A percentile compares a stretch with the other conserved stretches of the same genome.
Evolutionary conservation across 139 green algal genomes (phyloP).

Genomic region (Nannochloris sp.): DNA sequence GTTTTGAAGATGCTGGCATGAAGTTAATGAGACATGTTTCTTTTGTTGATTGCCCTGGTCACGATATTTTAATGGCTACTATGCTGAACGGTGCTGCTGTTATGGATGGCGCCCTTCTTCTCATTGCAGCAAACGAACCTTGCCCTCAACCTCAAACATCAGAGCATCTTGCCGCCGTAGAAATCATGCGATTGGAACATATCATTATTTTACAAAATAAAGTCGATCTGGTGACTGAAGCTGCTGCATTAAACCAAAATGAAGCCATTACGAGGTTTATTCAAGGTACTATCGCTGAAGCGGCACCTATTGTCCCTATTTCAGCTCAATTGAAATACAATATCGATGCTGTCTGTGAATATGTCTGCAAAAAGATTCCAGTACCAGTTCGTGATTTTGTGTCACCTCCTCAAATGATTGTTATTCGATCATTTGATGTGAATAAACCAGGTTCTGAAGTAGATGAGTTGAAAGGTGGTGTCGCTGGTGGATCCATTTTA

Average conservation of each 20-base stretch:
- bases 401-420: constrained; percentile 96
- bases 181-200: constrained; percentile 97
- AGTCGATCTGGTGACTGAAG: constrained; percentile 90
- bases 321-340: constrained; percentile 99
- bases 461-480: constrained; percentile 93
- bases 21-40: constrained; percentile 93
- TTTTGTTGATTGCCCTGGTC: constrained; percentile 97
- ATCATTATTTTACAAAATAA: constrained; percentile 93
- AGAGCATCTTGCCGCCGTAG: constrained; percentile 95
- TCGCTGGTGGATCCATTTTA: constrained; percentile 94
- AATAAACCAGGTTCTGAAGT: constrained; percentile 98
- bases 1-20: constrained; percentile 77
- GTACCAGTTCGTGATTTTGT: constrained; percentile 89
- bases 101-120: constrained; percentile 97
- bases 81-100: constrained; percentile 99
- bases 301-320: constrained; percentile 93
- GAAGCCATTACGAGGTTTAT: constrained; percentile 94
- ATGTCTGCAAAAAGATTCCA: constrained; percentile 92
- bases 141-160: constrained; percentile 97
- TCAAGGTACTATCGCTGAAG: constrained; percentile 91
- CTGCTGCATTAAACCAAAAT: constrained; percentile 83
- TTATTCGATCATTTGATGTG: constrained; percentile 99
- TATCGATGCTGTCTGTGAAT: constrained; percentile 98
- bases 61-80: constrained; percentile 99
- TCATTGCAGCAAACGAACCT: constrained; percentile 97